Evolutionary conservation across 2,329 filamentous ascomycete species (phyloP).

Genomic region (Keithomyces neogunnii): DNA sequence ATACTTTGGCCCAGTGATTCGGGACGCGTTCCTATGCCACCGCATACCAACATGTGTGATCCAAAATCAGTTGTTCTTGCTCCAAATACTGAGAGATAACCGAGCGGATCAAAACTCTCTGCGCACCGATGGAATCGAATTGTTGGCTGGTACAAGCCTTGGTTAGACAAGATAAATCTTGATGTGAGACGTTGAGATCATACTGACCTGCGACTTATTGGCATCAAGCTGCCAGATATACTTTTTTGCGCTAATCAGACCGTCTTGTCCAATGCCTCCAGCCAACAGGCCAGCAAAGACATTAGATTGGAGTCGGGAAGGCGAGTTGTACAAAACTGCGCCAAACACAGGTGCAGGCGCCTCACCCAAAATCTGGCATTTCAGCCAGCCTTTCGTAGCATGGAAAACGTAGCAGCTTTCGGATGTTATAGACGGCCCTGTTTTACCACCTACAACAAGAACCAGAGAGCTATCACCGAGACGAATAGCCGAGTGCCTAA

Average conservation of each 20-base stretch:
- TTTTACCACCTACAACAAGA: conserved; percentile 56
- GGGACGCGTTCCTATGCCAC: conserved; percentile 22
- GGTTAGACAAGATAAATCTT: not conserved
- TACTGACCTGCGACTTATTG: not conserved
- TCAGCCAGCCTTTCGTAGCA: conserved; percentile 36
- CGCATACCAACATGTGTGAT: conserved; percentile 18
- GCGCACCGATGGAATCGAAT: conserved; percentile 16
- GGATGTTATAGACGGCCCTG: conserved; percentile 37
- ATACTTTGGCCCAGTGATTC: conserved; percentile 20
- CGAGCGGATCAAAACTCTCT: not conserved
- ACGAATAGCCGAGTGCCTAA: conserved; percentile 60
- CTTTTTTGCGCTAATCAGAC: conserved; percentile 51
- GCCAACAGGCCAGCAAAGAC: conserved; percentile 52
- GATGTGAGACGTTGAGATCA: not conserved
- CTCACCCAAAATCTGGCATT: conserved; percentile 28
- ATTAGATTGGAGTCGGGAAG: conserved; percentile 12
- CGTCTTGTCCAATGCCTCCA: conserved; percentile 63
- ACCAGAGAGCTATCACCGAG: conserved; percentile 40
- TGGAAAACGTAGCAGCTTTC: conserved; percentile 45
- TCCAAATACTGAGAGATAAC: conserved; percentile 22
- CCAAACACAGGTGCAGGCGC: conserved; percentile 34
- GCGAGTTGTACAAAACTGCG: conserved; percentile 26
- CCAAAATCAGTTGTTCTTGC: conserved; percentile 17
- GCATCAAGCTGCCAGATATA: conserved; percentile 48
- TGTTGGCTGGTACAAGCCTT: conserved; percentile 11